These are phyloP conservation scores for Trebouxiophyceae sp. DNA, from an alignment of 163 green algal genomes.

Conservation along the genomic window DNA sequence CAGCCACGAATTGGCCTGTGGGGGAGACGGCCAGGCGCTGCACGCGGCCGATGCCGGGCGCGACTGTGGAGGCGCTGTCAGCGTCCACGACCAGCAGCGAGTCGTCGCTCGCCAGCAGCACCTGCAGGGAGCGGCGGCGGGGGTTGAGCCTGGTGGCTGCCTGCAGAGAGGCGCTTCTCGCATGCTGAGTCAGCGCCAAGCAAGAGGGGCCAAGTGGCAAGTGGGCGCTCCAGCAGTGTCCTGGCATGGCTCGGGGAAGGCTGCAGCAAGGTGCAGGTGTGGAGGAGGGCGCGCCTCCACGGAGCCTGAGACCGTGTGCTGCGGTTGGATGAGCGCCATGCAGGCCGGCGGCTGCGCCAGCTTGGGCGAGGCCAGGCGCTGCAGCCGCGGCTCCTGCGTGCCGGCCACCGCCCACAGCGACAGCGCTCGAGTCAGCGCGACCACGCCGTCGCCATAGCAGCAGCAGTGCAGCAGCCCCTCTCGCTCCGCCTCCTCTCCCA, in stretches of 20 bases:
- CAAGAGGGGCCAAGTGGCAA: too few relatives aligned
- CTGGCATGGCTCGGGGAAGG: too few relatives aligned
- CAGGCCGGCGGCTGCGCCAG: conserved; percentile 6
- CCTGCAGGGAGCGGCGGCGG: too few relatives aligned
- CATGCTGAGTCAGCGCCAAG: too few relatives aligned
- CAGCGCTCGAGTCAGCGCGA: conserved; percentile 39
- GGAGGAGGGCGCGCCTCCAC: conserved; percentile 50
- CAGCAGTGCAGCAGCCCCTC: conserved; percentile 46
- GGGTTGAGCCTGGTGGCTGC: too few relatives aligned
- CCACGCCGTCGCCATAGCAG: conserved; percentile 50
- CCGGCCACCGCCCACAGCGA: conserved; percentile 34
- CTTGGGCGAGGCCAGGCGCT: conserved; percentile 25
- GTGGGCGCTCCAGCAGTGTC: too few relatives aligned
- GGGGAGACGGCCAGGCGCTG: conserved; percentile 53
- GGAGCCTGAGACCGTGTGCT: conserved; percentile 39
- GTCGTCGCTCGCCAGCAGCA: conserved; percentile 34
- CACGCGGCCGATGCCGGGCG: conserved; percentile 17
- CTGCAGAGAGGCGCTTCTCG: too few relatives aligned
- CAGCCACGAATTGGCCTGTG: conserved; percentile 65
- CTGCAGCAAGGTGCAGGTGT: too few relatives aligned
- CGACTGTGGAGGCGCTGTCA: conserved; percentile 28
- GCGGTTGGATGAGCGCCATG: conserved; percentile 44
- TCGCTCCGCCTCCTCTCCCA: conserved; percentile 50
- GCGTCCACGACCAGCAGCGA: conserved; percentile 42
- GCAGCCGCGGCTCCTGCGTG: conserved; percentile 31